A percentile compares a stretch with the other conserved stretches of the same genome.
phyloP scores from a whole-genome alignment of 768 basidiomycete species.

The Trichaptum fuscoviolaceum region DNA sequence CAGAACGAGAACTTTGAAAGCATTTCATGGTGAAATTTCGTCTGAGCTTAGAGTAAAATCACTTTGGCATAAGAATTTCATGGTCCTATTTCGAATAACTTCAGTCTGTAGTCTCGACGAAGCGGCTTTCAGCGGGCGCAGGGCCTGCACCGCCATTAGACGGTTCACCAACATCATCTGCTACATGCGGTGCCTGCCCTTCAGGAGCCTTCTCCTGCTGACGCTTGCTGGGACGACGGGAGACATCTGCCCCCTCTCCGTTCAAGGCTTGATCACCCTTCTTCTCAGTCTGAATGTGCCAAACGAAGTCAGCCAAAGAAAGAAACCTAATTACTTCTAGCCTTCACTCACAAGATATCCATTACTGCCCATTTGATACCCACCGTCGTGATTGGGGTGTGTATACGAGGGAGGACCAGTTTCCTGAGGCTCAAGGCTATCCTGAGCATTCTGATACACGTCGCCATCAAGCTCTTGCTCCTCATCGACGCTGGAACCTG shows the following conservation, averaged over 20 bases:
- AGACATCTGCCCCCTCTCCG: slow-evolving; percentile 25
- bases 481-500: slow-evolving; percentile 55
- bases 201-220: slow-evolving; percentile 74
- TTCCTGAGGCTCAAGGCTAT: slow-evolving; percentile 32
- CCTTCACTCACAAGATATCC: slow-evolving; percentile 55
- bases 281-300: slow-evolving; percentile 39
- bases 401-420: slow-evolving; percentile 60
- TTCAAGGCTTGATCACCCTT: slow-evolving; percentile 24
- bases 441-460: slow-evolving; percentile 43
- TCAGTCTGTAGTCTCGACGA: slow-evolving; percentile 16
- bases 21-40: background rate
- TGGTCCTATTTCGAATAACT: background rate
- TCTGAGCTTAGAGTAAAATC: background rate
- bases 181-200: slow-evolving; percentile 35
- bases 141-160: slow-evolving; percentile 10
- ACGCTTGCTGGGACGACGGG: slow-evolving; percentile 48
- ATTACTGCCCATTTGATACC: slow-evolving; percentile 40
- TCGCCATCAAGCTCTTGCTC: slow-evolving; percentile 43
- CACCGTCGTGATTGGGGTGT: slow-evolving; percentile 36
- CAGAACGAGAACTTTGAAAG: background rate
- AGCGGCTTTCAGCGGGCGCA: slow-evolving; percentile 22
- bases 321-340: background rate
- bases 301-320: slow-evolving; percentile 6
- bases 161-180: slow-evolving; percentile 12
- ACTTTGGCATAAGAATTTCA: too few species aligned